phyloP scores from a whole-genome alignment of 345 rosid species.

The Gynandropsis gynandra region DNA sequence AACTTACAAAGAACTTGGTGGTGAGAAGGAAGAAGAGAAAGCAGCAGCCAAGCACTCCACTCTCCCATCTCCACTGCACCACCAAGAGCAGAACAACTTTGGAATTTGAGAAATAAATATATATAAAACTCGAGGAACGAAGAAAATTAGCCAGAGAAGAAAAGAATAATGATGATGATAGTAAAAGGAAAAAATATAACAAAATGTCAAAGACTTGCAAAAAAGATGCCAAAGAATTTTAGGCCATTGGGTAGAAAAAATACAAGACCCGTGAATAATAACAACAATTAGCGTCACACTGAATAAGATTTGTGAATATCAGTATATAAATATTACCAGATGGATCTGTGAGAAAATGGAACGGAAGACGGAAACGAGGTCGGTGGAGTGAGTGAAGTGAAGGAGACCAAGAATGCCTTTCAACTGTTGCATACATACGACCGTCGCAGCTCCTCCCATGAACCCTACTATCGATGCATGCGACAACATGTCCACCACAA shows the following conservation, averaged over 20 bases:
- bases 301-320: slow-evolving; percentile 6
- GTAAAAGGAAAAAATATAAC: not conserved
- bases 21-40: slow-evolving; percentile 71
- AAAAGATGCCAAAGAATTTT: slow-evolving; percentile 6
- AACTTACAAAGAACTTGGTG: slow-evolving; percentile 65
- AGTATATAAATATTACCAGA: slow-evolving; percentile 33
- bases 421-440: slow-evolving; percentile 74
- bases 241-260: slow-evolving; percentile 11
- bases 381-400: slow-evolving; percentile 67
- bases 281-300: slow-evolving; percentile 19
- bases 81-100: too few relatives aligned
- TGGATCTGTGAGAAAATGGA: slow-evolving; percentile 72
- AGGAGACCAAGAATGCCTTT: slow-evolving; percentile 73
- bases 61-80: slow-evolving; percentile 96
- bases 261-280: slow-evolving; percentile 32
- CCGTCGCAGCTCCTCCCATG: slow-evolving; percentile 96
- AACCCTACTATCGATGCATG: slow-evolving; percentile 92
- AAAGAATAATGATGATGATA: too few relatives aligned
- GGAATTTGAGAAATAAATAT: not conserved
- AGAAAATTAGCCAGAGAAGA: too few relatives aligned
- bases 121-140: not conserved
- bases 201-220: too few relatives aligned
- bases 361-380: slow-evolving; percentile 58
- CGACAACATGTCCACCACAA: slow-evolving; percentile 84
- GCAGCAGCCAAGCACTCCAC: slow-evolving; percentile 61